These are phyloP conservation scores for Pythium aristosporum DNA, from an alignment of 352 stramenopile species.

Conservation along the genomic window DNA sequence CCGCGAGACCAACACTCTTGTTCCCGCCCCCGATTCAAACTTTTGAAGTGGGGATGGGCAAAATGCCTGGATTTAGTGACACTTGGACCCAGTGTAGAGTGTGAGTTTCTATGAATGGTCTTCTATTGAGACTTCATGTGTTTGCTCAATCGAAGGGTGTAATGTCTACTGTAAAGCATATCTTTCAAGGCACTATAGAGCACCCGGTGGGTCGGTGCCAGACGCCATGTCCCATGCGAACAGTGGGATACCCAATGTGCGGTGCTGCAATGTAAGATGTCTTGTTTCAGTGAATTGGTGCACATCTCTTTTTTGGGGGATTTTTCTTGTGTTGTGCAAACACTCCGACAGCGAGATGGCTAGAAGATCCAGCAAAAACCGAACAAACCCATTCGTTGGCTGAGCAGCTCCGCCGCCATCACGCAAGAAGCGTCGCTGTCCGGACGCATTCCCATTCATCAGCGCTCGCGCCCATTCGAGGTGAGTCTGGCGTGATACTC, in stretches of 20 bases:
- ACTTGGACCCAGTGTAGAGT: not conserved
- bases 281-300: constrained; percentile 17
- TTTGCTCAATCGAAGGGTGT: constrained; percentile 16
- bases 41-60: constrained; percentile 16
- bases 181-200: constrained; percentile 20
- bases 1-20: constrained; percentile 22
- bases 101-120: too few relatives aligned
- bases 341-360: constrained; percentile 1
- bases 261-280: not conserved
- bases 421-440: not conserved
- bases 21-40: constrained; percentile 8
- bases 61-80: not conserved
- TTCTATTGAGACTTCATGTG: not conserved
- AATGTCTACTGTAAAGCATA: not conserved
- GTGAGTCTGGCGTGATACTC: not conserved
- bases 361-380: constrained; percentile 15
- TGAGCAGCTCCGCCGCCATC: not conserved
- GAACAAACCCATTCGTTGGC: constrained; percentile 23
- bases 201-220: constrained; percentile 3
- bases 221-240: constrained; percentile 11
- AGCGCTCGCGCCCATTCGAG: not conserved
- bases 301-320: not conserved
- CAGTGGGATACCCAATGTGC: constrained; percentile 6
- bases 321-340: constrained; percentile 34
- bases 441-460: not conserved